A percentile compares a stretch with the other conserved stretches of the same genome.
Evolutionary conservation across 2,329 filamentous ascomycete genomes (phyloP).

Genomic region (Colletotrichum eremochloae): DNA sequence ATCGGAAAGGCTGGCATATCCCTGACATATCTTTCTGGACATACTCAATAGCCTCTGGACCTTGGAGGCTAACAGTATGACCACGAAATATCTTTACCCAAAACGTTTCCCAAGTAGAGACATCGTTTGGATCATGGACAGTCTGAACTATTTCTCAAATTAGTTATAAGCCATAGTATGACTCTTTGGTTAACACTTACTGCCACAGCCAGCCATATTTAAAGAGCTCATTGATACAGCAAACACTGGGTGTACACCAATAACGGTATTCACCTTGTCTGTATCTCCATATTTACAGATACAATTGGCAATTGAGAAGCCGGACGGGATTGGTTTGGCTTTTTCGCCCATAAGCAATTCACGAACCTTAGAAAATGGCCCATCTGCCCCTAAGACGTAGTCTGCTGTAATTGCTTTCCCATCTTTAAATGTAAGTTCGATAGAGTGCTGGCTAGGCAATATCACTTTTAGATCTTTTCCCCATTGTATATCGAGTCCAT

Average conservation of each 20-base stretch:
- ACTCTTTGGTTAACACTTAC: slow-evolving; percentile 47
- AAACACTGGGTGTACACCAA: slow-evolving; percentile 49
- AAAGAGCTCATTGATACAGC: slow-evolving; percentile 49
- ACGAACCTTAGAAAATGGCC: slow-evolving; percentile 49
- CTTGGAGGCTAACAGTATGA: slow-evolving; percentile 47
- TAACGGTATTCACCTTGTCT: slow-evolving; percentile 46
- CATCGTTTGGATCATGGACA: slow-evolving; percentile 45
- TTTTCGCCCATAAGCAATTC: slow-evolving; percentile 49
- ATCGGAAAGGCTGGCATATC: slow-evolving; percentile 50
- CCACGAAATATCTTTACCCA: slow-evolving; percentile 54
- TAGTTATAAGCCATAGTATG: too few relatives aligned
- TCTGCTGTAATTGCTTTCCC: slow-evolving; percentile 44
- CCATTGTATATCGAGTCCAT: slow-evolving; percentile 52
- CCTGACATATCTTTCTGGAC: slow-evolving; percentile 46
- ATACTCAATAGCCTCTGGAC: slow-evolving; percentile 53
- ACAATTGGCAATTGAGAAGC: slow-evolving; percentile 50
- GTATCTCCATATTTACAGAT: slow-evolving; percentile 46
- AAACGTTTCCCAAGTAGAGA: slow-evolving; percentile 50
- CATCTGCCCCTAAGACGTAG: slow-evolving; percentile 52
- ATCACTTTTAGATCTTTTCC: slow-evolving; percentile 43
- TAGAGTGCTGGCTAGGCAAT: slow-evolving; percentile 12
- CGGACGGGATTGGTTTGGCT: slow-evolving; percentile 44
- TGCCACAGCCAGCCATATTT: slow-evolving; percentile 48
- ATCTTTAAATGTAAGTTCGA: slow-evolving; percentile 48
- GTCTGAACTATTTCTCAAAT: slow-evolving; percentile 44